Evolutionary conservation across 495 filamentous ascomycete genomes (phyloP), one percentile per base, ranked within the genome.

Genomic region (Penicillium lagena): DNA sequence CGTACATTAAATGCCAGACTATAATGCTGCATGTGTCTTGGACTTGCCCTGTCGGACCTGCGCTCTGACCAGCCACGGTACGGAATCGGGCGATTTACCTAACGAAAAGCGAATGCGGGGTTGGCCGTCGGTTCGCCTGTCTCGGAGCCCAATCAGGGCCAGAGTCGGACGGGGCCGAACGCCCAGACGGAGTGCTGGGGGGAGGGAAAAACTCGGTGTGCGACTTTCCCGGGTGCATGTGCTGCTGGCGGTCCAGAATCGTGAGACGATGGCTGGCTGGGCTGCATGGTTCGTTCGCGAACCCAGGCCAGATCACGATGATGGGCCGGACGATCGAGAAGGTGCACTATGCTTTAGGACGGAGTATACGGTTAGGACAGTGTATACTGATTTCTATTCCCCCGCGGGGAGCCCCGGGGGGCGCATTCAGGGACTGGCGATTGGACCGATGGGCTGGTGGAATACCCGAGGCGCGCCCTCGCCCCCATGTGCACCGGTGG

Each of bases 91-190:
- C 52, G 46, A 48, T 41, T 56, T 59, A 59, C 56, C 53, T 56
- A 59, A 56, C 47, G 41, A 39, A 56, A 56, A 45, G 30, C 29
- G 47, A 60, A 60, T 60, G 56, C 56, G 56, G 56, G 56, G 56
- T 55, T 56, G 49, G 47, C 55, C 55, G 57, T 64, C 53, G 58
- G 57, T 54, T 64, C 50, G 47, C 47, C 60, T 35, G 47, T 49
- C 47, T 68, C 62, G 60, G 58, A 54, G 59, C 47, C 60, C 63
- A 66, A 66, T 66, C 60, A 60, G 29, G 28, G 36, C 8, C 35
- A 9, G 2, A 40, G 37, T 47, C 56, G 51, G 55, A 58, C 45
- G 52, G 56, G 44, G 53, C 56, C 56, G 56, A 59, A 40, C 38
- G 22, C 22, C 15, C 38, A 33, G 44, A 53, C 52, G 38, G 49